Base-by-base conservation (phyloP, 116 monocot genomes). In the Zostera marina region DNA sequence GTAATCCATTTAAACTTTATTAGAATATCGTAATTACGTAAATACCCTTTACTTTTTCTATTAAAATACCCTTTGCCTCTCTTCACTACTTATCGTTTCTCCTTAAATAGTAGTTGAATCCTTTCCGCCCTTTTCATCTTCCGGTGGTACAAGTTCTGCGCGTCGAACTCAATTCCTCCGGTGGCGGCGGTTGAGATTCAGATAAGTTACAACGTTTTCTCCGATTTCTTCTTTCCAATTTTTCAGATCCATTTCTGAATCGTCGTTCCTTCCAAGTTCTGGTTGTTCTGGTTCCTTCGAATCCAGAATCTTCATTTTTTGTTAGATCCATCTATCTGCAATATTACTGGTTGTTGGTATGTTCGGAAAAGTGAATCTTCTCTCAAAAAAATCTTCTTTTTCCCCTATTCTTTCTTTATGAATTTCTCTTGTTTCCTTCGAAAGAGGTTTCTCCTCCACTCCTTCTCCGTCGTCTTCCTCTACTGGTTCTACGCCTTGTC, bases 401-500 rank as follows among this genome's bases (percentile, higher is more conserved):
- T 41, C 38, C 24, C 20, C 20, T 32, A 5, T 32, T 5, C 32
- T 32, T 5, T 26, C 63, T 82, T 74, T 79, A 87, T 79, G 82
- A 72, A 72, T 48, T 76, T 60, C 58, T 74, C 79, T 53, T 17
- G 73, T 9, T 72, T 82, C 41, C 71, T 67, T 46, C 79, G 79
- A 41, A 66, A 76, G 10, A 76, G 74, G 55, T 75, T 68, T 16
- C 72, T 83, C 52, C 77, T 77, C 40, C 88, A 89, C 24, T 89
- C 88, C 63, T 84, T 84, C 78, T 89, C 84, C 22, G 84, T 89
- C 52, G 88, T 81, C 44, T 84, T 89, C 75, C 88, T 89, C 67
- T 84, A 89, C 78, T 89, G 88, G 84, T 89, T 89, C 78, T 89
- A 89, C 75, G 88, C 76, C 7, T 81, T 89, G 72, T 89, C 88